A percentile compares a stretch with the other conserved stretches of the same genome.
Evolutionary conservation across 768 basidiomycete genomes (phyloP).

Genomic region (Mycena capillaripes): DNA sequence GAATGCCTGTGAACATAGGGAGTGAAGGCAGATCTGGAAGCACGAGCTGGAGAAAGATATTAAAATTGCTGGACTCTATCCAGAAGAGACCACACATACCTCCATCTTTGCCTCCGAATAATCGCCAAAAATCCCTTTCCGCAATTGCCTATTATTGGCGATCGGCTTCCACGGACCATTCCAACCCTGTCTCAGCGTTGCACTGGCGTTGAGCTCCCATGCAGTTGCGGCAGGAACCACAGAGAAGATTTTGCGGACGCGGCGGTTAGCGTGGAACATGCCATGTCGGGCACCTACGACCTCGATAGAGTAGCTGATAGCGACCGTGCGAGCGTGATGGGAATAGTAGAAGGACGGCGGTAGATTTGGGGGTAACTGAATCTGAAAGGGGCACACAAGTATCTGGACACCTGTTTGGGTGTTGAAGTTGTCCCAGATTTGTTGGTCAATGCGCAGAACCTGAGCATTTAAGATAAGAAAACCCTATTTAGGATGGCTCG

Average conservation of each 20-base stretch:
- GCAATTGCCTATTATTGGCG: constrained; percentile 17
- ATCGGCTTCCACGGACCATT: constrained; percentile 21
- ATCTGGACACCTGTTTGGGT: constrained; percentile 6
- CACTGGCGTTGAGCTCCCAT: constrained; percentile 10
- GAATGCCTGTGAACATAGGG: constrained; percentile 26
- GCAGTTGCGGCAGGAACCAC: constrained; percentile 23
- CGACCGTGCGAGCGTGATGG: constrained; percentile 8
- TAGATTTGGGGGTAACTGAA: constrained; percentile 24
- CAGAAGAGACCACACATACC: background rate
- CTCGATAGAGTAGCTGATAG: constrained; percentile 31
- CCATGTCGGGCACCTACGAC: constrained; percentile 28
- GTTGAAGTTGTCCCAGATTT: constrained; percentile 34
- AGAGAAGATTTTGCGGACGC: constrained; percentile 27
- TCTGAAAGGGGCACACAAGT: constrained; percentile 29
- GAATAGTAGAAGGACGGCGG: constrained; percentile 31
- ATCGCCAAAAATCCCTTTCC: constrained; percentile 33
- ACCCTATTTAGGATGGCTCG: too few relatives aligned
- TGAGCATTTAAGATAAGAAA: background rate
- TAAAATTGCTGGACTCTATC: background rate
- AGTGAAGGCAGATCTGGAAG: constrained; percentile 30
- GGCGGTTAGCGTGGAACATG: constrained; percentile 26
- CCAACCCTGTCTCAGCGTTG: constrained; percentile 21
- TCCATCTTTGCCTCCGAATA: constrained; percentile 32
- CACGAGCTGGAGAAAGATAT: constrained; percentile 3
- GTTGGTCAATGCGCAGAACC: constrained; percentile 26